Base-by-base conservation (phyloP, 371 early-diverging fungal genomes). In the Lichtheimia hyalospora region DNA sequence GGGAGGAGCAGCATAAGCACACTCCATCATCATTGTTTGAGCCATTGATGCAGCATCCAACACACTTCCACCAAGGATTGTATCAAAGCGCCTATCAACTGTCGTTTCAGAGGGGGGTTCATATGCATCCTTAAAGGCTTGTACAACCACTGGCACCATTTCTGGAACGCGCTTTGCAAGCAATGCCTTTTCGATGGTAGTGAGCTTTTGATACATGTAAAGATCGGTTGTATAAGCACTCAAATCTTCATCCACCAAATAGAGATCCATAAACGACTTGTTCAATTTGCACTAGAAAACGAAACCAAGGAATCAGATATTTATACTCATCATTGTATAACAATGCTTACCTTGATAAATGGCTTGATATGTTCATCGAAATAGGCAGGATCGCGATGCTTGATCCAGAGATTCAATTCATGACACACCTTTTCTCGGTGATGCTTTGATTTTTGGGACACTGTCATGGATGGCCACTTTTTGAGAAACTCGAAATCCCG, bases 331-430 rank as follows among this genome's bases (percentile, higher is more conserved):
- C 4, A 40, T 40, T 28, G n/a, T 42, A 25, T 14, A 24, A 51
- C 20, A 34, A 27, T 40, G 2, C 12, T 58, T 72, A 84, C 84
- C 80, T 77, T 67, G 20, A 85, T 60, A 20, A 68, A 77, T 3
- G 81, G 79, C 6, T 54, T 57, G 1, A 84, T 70, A 42, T 72
- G 66, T 0, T 50, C 18, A 40, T 78, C 69, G 57, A 84, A 85
- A 49, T 76, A 85, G 0, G 18, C 49, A 2, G 54, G 28, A 49
- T 85, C 84, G 42, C 81, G 83, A 20, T 73, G 70, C 67, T 76
- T 83, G 27, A 85, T 25, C 81, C 84, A 85, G 21, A 85, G 52
- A 60, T 84, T 83, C 18, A 84, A 53, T 62, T 85, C 86, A 58
- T 85, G 77, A 24, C 83, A 84, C 2, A 58, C 69, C 54, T 67